Evolutionary conservation across 352 stramenopile genomes (phyloP), one percentile per base, ranked within the genome.

Genomic region (Hyaloperonospora brassicae): DNA sequence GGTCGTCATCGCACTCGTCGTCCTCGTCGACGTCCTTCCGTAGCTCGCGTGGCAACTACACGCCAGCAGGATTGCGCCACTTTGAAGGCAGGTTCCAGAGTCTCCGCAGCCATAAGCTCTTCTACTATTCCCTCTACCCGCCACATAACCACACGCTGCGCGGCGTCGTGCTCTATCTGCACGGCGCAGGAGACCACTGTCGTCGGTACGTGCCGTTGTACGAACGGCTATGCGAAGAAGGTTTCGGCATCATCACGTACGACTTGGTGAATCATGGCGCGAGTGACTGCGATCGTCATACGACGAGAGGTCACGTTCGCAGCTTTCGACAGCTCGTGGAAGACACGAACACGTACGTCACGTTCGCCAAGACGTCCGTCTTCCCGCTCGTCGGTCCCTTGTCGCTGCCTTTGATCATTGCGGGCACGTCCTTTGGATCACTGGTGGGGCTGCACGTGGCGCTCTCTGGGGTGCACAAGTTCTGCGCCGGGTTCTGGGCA

Each of bases 401-500:
- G n/a, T 42, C 36, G 44, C 59, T 57, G 42, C 74, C 74, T 42
- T 40, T 85, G 14, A 66, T 83, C 44, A 73, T 87, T 55, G 70
- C 70, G 51, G 77, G 77, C 31, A 78, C 79, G 21, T 82, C 70
- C 21, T 78, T 81, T 35, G 77, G 77, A 10, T 72, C 62, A 38
- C 61, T 87, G 3, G 66, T 87, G 12, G 74, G 72, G 0, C 54
- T 82, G n/a, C 74, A 84, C 67, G 79, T 67, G 9, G 57, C 78
- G 38, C 66, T 85, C 27, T 69, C 62, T 9, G 64, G 50, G 13
- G 23, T 27, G n/a, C 71, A 85, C 58, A 61, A 66, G 51, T 84
- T 87, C 56, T 50, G 62, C 27, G 77, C 64, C n/a, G 59, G 68
- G 31, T 54, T 85, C 39, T 77, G 79, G 54, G 69, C 70, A 2